phyloP scores from a whole-genome alignment of 768 basidiomycete species.

The Xerocomellus intermedius region DNA sequence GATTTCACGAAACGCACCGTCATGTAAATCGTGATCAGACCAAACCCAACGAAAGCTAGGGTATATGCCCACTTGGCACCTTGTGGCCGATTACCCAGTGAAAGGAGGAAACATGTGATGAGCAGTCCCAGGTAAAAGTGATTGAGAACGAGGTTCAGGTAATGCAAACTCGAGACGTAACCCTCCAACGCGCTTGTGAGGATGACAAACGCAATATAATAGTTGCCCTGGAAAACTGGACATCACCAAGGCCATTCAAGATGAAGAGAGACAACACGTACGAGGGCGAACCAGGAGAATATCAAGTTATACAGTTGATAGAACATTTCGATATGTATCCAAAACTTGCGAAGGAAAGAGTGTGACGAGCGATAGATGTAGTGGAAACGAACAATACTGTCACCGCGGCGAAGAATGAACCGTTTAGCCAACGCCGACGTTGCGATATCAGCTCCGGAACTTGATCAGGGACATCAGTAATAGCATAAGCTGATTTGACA shows the following conservation, averaged over 20 bases:
- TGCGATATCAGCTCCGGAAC: slow-evolving; percentile 94
- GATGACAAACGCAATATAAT: slow-evolving; percentile 85
- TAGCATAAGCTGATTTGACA: slow-evolving; percentile 90
- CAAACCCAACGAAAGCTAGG: slow-evolving; percentile 82
- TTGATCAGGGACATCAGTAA: slow-evolving; percentile 94
- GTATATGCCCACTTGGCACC: slow-evolving; percentile 89
- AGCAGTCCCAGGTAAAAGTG: slow-evolving; percentile 89
- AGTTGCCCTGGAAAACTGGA: slow-evolving; percentile 62
- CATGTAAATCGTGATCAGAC: slow-evolving; percentile 94
- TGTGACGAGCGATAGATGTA: slow-evolving; percentile 94
- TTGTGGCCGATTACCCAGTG: slow-evolving; percentile 89
- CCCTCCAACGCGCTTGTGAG: slow-evolving; percentile 71
- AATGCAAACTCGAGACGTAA: slow-evolving; percentile 57
- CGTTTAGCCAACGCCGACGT: slow-evolving; percentile 94
- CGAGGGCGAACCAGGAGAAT: slow-evolving; percentile 89
- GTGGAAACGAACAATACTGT: slow-evolving; percentile 89
- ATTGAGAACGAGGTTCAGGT: slow-evolving; percentile 74
- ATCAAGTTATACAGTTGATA: slow-evolving; percentile 90
- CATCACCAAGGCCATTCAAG: neutral
- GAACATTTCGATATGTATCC: slow-evolving; percentile 92
- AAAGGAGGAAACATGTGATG: slow-evolving; percentile 82
- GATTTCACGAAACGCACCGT: slow-evolving; percentile 50
- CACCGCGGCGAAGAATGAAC: slow-evolving; percentile 96
- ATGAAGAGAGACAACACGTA: slow-evolving; percentile 33
- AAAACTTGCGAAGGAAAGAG: slow-evolving; percentile 77